Evolutionary conservation across 73 alveolate genomes (phyloP), one percentile per base, ranked within the genome.

Genomic region (Symbiodinium pilosum): DNA sequence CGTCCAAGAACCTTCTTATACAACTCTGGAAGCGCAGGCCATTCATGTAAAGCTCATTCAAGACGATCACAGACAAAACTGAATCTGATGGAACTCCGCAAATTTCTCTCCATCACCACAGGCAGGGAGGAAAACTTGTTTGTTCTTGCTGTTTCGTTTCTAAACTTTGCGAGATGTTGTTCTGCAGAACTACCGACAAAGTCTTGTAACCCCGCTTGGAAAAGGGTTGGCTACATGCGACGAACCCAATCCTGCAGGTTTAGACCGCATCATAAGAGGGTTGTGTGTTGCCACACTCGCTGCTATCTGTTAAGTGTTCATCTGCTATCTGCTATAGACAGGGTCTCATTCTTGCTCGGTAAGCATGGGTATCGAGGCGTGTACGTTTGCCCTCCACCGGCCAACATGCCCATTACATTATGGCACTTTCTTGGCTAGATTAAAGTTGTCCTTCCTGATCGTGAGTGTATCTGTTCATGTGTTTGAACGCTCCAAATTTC

Each of bases 321-420:
- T 40, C 47, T 77, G 56, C 47, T 77, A 32, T 85, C 32, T 43
- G 56, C 38, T 43, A n/a, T 68, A 1, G 24, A 43, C 21, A n/a
- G n/a, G n/a, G 51, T 85, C 47, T 85, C 93, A 85, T 85, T 85
- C 56, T 24, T 56, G 56, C n/a, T 85, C 43, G 47, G 30, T 43
- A 6, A 43, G 84, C n/a, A 69, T 32, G 40, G 40, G 40, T 30
- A 32, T 28, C n/a, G n/a, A 69, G 43, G 43, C 81, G 47, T 43
- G 43, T 43, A 44, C 77, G 43, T 85, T 85, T 85, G 56, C 56
- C 56, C 93, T 86, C 93, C 93, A 86, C 2, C 93, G 83, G 32
- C 93, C 93, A 9, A 12, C 52, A 11, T 86, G 42, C 8, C 36
- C 39, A 18, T 71, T 44, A 86, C 47, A 86, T 16, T 51, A 21